These are phyloP conservation scores for Orbilia brochopaga DNA, from an alignment of 2,329 filamentous ascomycete species.

Conservation along the genomic window DNA sequence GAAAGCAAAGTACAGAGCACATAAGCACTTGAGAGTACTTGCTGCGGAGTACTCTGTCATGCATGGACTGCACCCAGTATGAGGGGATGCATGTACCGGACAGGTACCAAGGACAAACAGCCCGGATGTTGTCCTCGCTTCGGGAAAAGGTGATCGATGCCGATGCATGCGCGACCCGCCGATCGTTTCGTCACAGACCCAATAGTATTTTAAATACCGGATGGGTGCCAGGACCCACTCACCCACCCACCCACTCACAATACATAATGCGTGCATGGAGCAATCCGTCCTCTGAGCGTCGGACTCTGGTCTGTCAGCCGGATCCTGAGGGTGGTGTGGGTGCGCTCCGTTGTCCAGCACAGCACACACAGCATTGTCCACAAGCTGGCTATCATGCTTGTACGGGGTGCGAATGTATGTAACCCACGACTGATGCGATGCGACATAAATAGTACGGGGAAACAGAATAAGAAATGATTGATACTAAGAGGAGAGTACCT, in stretches of 20 bases:
- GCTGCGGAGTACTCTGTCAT: no score
- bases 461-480: no score
- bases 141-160: not conserved
- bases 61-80: no score
- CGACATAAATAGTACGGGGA: not conserved
- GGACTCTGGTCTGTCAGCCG: slow-evolving; percentile 15
- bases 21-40: no score
- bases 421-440: not conserved
- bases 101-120: not conserved
- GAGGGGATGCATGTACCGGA: no score
- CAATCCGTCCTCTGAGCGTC: slow-evolving; percentile 24
- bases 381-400: no score
- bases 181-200: not conserved
- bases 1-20: no score
- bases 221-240: slow-evolving; percentile 5
- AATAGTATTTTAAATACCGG: not conserved
- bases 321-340: not conserved
- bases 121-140: not conserved
- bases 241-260: slow-evolving; percentile 7
- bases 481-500: no score
- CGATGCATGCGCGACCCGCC: slow-evolving; percentile 3
- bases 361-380: not conserved
- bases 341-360: slow-evolving; percentile 1
- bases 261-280: slow-evolving; percentile 3
- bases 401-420: no score